Conservation (phyloP, 164 flowering plant genomes). For the Kingdonia uniflora region DNA sequence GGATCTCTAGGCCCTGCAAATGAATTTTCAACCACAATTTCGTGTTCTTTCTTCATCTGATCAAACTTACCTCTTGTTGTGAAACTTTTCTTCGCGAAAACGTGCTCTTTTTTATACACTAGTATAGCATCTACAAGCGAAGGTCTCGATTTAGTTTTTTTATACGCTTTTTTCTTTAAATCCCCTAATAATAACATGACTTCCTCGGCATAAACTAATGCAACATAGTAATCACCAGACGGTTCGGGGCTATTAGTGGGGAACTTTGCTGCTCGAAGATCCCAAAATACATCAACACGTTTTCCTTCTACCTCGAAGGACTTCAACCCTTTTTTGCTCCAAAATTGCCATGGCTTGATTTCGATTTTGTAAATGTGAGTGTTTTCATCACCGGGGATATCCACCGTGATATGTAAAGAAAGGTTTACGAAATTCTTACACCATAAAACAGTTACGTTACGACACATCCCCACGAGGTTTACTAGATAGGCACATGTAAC, state of each 20-base stretch:
- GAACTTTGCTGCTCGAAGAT: conserved; percentile 71
- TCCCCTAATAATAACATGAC: conserved; percentile 78
- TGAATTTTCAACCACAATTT: conserved; percentile 70
- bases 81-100: conserved; percentile 65
- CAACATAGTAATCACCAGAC: conserved; percentile 54
- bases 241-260: conserved; percentile 65
- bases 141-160: conserved; percentile 63
- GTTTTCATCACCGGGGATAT: conserved; percentile 22
- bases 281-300: conserved; percentile 66
- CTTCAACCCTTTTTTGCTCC: conserved; percentile 83
- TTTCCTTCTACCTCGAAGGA: conserved; percentile 55
- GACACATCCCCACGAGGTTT: conserved; percentile 21
- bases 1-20: conserved; percentile 48
- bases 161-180: conserved; percentile 69
- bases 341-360: conserved; percentile 90
- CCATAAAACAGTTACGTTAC: conserved; percentile 37
- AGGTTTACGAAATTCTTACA: conserved; percentile 31
- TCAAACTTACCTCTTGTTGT: conserved; percentile 66
- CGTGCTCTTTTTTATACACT: conserved; percentile 59
- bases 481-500: conserved; percentile 31
- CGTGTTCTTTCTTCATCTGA: conserved; percentile 43
- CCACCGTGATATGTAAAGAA: conserved; percentile 28
- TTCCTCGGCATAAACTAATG: conserved; percentile 65
- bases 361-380: conserved; percentile 64
- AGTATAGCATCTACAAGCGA: conserved; percentile 50